Conservation (phyloP, 2,329 filamentous ascomycete species). For the Boeremia lycopersici region DNA sequence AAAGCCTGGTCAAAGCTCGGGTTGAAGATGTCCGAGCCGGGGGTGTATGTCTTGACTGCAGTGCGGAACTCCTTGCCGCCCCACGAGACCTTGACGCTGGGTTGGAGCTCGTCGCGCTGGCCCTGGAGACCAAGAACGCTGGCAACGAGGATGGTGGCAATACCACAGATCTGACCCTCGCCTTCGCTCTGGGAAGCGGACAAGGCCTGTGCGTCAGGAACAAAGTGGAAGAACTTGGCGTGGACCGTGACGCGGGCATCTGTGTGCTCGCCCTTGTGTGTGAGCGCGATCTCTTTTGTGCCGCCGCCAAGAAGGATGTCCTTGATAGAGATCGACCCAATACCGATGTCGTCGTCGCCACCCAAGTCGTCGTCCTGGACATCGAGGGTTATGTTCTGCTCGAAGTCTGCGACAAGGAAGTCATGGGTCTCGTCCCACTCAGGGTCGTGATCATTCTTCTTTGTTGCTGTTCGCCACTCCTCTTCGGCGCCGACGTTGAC, state of each 20-base stretch:
- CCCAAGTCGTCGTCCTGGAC: conserved; percentile 54
- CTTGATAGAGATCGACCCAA: conserved; percentile 50
- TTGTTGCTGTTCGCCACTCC: conserved; percentile 52
- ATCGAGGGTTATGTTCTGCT: conserved; percentile 52
- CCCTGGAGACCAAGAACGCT: conserved; percentile 52
- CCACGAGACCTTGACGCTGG: conserved; percentile 55
- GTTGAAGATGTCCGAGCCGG: conserved; percentile 57
- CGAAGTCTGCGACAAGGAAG: conserved; percentile 55
- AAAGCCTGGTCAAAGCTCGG: conserved; percentile 56
- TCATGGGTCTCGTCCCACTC: conserved; percentile 58
- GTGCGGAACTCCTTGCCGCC: conserved; percentile 52
- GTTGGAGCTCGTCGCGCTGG: conserved; percentile 52
- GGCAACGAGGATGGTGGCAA: conserved; percentile 53
- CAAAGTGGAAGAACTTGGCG: conserved; percentile 52
- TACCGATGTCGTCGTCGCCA: conserved; percentile 54
- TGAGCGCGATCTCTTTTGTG: conserved; percentile 49
- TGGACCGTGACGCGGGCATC: conserved; percentile 46
- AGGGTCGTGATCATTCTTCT: conserved; percentile 52
- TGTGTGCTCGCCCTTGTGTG: conserved; percentile 48
- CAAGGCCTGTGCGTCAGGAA: conserved; percentile 42
- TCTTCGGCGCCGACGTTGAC: conserved; percentile 53
- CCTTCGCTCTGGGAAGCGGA: conserved; percentile 35
- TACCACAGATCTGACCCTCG: conserved; percentile 46
- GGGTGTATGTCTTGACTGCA: conserved; percentile 50
- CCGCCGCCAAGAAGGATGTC: conserved; percentile 52